Evolutionary conservation across 441 rosid species (phyloP).

Genomic region (Euphorbia celastroides): DNA sequence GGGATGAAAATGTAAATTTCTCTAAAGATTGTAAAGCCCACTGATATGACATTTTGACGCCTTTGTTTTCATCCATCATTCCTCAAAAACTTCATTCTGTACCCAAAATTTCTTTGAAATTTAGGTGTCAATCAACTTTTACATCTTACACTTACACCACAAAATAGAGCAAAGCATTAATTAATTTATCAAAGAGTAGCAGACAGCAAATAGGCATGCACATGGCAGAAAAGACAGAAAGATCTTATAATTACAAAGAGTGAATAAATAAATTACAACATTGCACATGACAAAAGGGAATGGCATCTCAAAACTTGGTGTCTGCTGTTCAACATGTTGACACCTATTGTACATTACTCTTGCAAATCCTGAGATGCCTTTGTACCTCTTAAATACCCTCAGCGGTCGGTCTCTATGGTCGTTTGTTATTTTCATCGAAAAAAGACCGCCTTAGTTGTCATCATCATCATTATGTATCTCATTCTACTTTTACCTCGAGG

Average conservation of each 20-base stretch:
- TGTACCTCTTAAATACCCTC: slow-evolving; percentile 17
- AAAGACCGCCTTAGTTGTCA: not conserved
- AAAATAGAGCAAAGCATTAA: not conserved
- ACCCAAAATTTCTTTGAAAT: too few species aligned
- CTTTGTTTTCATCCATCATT: too few species aligned
- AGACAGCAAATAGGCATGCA: not conserved
- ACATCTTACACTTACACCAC: too few species aligned
- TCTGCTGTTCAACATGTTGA: slow-evolving; percentile 21
- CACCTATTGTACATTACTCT: slow-evolving; percentile 33
- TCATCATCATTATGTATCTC: slow-evolving; percentile 8
- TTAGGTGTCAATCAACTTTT: too few species aligned
- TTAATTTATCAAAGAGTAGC: not conserved
- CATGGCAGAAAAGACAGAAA: not conserved
- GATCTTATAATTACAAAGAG: slow-evolving; percentile 23
- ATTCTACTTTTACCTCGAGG: slow-evolving; percentile 34
- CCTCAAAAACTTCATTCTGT: too few species aligned
- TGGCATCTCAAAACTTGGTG: slow-evolving; percentile 41
- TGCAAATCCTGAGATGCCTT: slow-evolving; percentile 20
- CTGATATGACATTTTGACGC: too few species aligned
- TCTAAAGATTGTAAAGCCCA: too few species aligned
- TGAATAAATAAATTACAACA: slow-evolving; percentile 40
- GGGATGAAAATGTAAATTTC: too few species aligned
- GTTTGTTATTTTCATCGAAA: not conserved
- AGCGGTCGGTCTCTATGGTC: slow-evolving; percentile 5
- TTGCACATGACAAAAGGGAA: slow-evolving; percentile 20